Evolutionary conservation across 2,329 filamentous ascomycete species (phyloP).

Genomic region (Aureobasidium melanogenum): DNA sequence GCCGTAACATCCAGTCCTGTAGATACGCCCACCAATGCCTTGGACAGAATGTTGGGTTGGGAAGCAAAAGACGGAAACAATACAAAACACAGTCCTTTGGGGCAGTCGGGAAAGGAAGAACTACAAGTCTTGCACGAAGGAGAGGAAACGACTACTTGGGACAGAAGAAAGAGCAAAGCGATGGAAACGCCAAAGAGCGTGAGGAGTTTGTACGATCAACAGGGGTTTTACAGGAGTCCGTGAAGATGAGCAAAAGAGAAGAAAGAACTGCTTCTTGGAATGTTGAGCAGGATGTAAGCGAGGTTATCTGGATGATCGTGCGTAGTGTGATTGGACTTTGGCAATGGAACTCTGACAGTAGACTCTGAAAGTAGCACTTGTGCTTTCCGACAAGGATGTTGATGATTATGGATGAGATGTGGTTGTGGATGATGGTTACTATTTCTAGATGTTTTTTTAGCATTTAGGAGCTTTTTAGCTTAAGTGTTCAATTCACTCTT

Average conservation of each 20-base stretch:
- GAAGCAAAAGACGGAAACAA: background rate
- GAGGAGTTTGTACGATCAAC: background rate
- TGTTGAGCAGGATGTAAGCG: background rate
- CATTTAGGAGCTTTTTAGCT: background rate
- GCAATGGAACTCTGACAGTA: too few relatives aligned
- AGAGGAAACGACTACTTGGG: background rate
- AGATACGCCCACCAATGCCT: background rate
- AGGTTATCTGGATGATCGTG: background rate
- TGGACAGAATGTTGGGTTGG: background rate
- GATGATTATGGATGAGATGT: background rate
- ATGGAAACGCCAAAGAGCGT: constrained; percentile 1
- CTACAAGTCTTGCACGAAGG: background rate
- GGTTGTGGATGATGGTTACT: background rate
- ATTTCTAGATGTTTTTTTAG: background rate
- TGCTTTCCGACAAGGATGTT: background rate
- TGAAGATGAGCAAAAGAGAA: background rate
- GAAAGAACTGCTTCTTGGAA: background rate
- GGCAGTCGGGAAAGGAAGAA: background rate
- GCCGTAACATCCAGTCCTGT: background rate
- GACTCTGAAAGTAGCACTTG: background rate
- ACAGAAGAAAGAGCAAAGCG: background rate
- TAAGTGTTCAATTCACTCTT: background rate
- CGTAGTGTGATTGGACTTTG: background rate
- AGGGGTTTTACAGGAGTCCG: background rate
- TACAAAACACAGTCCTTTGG: background rate